Conservation (phyloP, 768 basidiomycete species). For the Candolleomyces aberdarensis region DNA sequence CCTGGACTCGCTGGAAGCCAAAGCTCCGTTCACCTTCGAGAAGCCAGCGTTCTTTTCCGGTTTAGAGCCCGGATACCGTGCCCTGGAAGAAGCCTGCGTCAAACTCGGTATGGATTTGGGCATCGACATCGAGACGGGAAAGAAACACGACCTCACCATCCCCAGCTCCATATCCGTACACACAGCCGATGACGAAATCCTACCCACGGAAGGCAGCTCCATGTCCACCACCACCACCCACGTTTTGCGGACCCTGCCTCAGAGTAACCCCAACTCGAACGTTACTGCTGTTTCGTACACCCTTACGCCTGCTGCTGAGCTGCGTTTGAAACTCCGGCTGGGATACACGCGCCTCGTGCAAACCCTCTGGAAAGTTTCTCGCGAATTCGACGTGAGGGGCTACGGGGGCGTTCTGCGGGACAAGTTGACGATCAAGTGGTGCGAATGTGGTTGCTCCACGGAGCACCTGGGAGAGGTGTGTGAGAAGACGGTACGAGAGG, state of each 20-base stretch:
- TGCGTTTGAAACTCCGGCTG: slow-evolving; percentile 47
- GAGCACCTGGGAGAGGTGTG: slow-evolving; percentile 78
- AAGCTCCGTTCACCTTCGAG: slow-evolving; percentile 53
- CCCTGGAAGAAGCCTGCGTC: slow-evolving; percentile 60
- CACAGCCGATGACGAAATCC: background rate
- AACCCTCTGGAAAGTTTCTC: slow-evolving; percentile 66
- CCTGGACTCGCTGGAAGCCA: slow-evolving; percentile 56
- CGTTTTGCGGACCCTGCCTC: background rate
- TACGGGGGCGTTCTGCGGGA: slow-evolving; percentile 69
- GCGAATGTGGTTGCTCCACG: slow-evolving; percentile 78
- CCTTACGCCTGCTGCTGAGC: background rate
- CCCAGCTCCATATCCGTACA: background rate
- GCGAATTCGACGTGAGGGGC: slow-evolving; percentile 70
- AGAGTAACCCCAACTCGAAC: background rate
- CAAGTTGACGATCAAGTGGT: slow-evolving; percentile 74
- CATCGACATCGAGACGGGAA: slow-evolving; percentile 39
- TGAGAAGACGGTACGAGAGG: slow-evolving; percentile 67
- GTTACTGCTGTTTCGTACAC: background rate
- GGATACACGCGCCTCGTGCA: slow-evolving; percentile 65
- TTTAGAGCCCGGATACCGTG: slow-evolving; percentile 53
- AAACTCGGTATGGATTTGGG: slow-evolving; percentile 19
- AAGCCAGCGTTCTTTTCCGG: slow-evolving; percentile 68
- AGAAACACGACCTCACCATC: slow-evolving; percentile 28
- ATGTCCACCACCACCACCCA: slow-evolving; percentile 40
- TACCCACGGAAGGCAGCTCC: slow-evolving; percentile 26